Evolutionary conservation across 2,329 filamentous ascomycete species (phyloP), one percentile per base, ranked within the genome.

Genomic region (Colletotrichum sp.): DNA sequence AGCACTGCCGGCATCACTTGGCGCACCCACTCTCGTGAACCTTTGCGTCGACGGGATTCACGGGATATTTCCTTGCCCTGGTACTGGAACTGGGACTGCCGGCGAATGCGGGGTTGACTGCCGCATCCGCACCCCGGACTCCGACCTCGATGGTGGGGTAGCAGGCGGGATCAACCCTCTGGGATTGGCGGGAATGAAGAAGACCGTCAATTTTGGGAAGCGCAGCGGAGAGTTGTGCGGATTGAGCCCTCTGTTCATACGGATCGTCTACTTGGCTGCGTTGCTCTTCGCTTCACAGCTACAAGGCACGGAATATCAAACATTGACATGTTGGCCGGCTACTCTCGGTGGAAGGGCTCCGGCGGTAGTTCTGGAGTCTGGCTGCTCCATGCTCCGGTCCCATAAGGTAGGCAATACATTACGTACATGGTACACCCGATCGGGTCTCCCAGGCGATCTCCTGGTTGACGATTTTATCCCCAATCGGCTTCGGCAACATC

Each of bases 31-130:
- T 13, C 34, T 7, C 55, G 18, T 10, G 56, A n/a, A 48, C 18
- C 38, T 48, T 12, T 48, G 38, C 38, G 18, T 48, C 38, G 18
- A 70, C 12, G 67, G 55, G 55, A 48, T 70, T 70, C 34, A 52
- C 34, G 56, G 56, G 67, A 70, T 16, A 48, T 52, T 61, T 52
- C 18, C 6, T n/a, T 43, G n/a, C 67, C 67, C 56, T 38, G 66
- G 66, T 28, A 30, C 52, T 28, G 67, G 67, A 26, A 48, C 15
- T 62, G 56, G 34, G 67, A 70, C 67, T 62, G 34, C 67, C 56
- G 67, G 67, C 18, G 32, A 52, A 70, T 70, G 67, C 67, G 67
- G 67, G 67, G 56, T 70, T 32, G 34, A 70, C 67, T 70, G 56
- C 67, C 56, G 66, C 18, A 32, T 69, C 66, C 66, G 66, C 52